phyloP scores from a whole-genome alignment of 164 flowering plant species.

The Magnolia sinica region DNA sequence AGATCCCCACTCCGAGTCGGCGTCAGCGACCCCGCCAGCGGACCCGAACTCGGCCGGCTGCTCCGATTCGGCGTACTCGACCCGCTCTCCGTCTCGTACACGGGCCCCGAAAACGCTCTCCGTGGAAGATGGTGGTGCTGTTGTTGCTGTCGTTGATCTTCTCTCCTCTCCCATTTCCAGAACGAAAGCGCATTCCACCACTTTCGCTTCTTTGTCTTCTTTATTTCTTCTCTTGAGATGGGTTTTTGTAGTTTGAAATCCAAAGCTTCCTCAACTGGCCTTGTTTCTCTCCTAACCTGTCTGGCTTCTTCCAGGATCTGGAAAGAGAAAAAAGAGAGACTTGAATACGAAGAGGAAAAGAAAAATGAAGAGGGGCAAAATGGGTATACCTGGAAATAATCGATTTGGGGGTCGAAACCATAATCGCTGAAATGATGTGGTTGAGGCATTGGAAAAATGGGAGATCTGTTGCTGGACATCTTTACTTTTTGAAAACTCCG shows the following conservation, averaged over 20 bases:
- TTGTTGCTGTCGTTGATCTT: conserved; percentile 23
- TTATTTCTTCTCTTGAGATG: conserved; percentile 47
- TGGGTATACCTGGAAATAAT: conserved; percentile 62
- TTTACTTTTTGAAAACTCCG: too few species aligned
- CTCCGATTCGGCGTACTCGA: conserved; percentile 47
- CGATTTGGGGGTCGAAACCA: conserved; percentile 85
- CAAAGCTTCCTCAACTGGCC: conserved; percentile 41
- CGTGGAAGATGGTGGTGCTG: background rate
- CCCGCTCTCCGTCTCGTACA: conserved; percentile 64
- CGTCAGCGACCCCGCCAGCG: conserved; percentile 44
- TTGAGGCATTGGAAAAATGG: conserved; percentile 54
- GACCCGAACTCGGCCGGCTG: conserved; percentile 54
- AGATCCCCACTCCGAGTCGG: conserved; percentile 39
- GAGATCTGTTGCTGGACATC: conserved; percentile 16
- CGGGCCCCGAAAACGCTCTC: conserved; percentile 40
- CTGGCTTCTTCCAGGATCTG: conserved; percentile 74
- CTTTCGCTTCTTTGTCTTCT: conserved; percentile 52
- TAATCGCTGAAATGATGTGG: conserved; percentile 83
- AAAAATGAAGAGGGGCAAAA: background rate
- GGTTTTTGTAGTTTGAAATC: conserved; percentile 79
- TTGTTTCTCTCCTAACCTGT: conserved; percentile 45
- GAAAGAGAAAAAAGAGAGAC: background rate
- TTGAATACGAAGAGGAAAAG: background rate
- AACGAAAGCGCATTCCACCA: conserved; percentile 63
- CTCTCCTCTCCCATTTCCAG: conserved; percentile 54